Conservation (phyloP, 805 yeast species). For the Priceomyces medius region DNA sequence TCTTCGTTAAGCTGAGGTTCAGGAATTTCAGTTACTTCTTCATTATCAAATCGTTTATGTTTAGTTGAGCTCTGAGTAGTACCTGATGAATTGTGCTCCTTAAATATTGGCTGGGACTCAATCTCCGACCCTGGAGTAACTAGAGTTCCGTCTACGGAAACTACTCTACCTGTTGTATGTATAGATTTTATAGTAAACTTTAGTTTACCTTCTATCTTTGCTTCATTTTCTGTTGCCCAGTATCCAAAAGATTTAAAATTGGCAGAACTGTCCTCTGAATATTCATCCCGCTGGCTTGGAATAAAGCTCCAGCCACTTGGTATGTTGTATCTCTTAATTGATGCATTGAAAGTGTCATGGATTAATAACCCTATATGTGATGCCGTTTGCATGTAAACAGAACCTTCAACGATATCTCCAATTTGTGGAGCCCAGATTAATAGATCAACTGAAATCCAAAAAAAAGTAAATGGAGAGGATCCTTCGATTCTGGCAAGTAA, state of each 20-base stretch:
- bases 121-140: constrained; percentile 55
- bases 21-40: constrained; percentile 13
- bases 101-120: constrained; percentile 54
- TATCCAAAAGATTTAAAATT: constrained; percentile 67
- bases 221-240: constrained; percentile 79
- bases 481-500: constrained; percentile 65
- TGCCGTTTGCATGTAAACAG: constrained; percentile 88
- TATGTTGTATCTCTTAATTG: constrained; percentile 78
- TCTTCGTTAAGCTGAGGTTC: constrained; percentile 17
- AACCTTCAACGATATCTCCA: constrained; percentile 88
- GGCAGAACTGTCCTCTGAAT: constrained; percentile 22
- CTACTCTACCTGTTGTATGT: constrained; percentile 74
- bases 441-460: constrained; percentile 83
- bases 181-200: constrained; percentile 71
- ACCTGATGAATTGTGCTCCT: constrained; percentile 34
- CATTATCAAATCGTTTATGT: constrained; percentile 51
- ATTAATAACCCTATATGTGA: constrained; percentile 89
- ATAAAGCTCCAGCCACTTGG: constrained; percentile 87
- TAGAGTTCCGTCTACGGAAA: constrained; percentile 87
- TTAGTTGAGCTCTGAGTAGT: constrained; percentile 17
- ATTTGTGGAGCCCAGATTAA: constrained; percentile 86
- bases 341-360: constrained; percentile 93
- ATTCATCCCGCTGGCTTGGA: constrained; percentile 72
- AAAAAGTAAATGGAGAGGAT: constrained; percentile 83
- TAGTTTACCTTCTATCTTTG: constrained; percentile 78